Evolutionary conservation across 495 filamentous ascomycete species (phyloP).

Genomic region (Alectoria sarmentosa): DNA sequence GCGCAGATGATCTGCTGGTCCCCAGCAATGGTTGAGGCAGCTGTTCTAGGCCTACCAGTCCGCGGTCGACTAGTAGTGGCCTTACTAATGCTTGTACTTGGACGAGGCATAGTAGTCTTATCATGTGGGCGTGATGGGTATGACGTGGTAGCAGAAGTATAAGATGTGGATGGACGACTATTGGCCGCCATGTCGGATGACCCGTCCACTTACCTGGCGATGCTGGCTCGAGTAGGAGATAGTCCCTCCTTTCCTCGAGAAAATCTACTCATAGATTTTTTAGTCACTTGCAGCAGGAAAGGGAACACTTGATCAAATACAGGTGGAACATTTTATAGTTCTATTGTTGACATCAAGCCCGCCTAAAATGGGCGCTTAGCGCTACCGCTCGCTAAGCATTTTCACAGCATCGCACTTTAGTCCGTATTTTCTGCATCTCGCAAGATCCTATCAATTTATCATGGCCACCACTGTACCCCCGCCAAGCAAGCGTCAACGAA

Average conservation of each 20-base stretch:
- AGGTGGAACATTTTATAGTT: no score
- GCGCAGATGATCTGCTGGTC: conserved; percentile 78
- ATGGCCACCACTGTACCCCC: conserved; percentile 91
- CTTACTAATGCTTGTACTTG: conserved; percentile 30
- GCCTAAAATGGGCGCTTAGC: background rate
- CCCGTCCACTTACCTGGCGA: background rate
- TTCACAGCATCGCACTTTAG: no score
- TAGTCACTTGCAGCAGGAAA: background rate
- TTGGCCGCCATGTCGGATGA: conserved; percentile 23
- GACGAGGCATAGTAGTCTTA: conserved; percentile 26
- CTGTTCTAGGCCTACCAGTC: conserved; percentile 56
- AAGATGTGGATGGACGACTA: conserved; percentile 31
- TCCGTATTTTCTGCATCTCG: no score
- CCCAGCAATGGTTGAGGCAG: conserved; percentile 53
- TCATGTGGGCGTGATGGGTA: conserved; percentile 28
- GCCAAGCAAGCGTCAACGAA: conserved; percentile 83
- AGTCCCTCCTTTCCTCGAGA: no score
- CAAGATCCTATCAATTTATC: background rate
- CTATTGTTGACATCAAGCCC: no score
- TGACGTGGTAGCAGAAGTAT: conserved; percentile 32
- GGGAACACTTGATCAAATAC: background rate
- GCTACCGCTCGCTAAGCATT: background rate
- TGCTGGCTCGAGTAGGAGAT: no score
- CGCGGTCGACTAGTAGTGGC: conserved; percentile 43
- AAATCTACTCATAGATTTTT: background rate